Conservation (phyloP, 2,329 filamentous ascomycete species). For the Sporothrix brunneoviolacea region DNA sequence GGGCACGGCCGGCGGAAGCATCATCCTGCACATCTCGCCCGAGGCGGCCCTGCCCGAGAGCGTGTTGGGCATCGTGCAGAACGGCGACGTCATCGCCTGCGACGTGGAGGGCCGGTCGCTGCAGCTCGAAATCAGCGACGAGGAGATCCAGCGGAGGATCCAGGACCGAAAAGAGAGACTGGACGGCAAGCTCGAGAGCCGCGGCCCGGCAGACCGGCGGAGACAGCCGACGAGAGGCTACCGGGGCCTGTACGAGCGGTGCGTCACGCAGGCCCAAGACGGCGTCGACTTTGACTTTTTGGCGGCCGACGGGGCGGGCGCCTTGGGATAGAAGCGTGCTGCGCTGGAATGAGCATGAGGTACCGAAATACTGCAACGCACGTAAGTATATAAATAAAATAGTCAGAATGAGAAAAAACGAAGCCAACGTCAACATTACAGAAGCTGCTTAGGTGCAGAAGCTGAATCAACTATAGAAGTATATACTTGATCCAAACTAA, state of each 20-base stretch:
- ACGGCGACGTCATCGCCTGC: constrained; percentile 74
- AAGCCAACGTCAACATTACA: too few relatives aligned
- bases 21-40: constrained; percentile 80
- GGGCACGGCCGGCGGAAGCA: constrained; percentile 82
- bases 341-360: too few relatives aligned
- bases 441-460: too few relatives aligned
- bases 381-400: background rate
- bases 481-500: too few relatives aligned
- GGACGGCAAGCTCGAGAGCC: constrained; percentile 12
- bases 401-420: too few relatives aligned
- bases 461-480: too few relatives aligned
- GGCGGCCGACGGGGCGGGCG: constrained; percentile 34
- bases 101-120: constrained; percentile 62
- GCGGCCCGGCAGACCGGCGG: constrained; percentile 2
- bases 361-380: background rate
- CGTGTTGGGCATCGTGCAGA: constrained; percentile 67
- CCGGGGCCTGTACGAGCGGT: constrained; percentile 50
- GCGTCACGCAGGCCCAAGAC: constrained; percentile 52
- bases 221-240: constrained; percentile 37
- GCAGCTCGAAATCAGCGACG: constrained; percentile 54
- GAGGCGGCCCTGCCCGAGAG: constrained; percentile 73
- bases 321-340: too few relatives aligned
- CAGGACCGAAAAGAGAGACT: constrained; percentile 26
- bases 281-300: constrained; percentile 59
- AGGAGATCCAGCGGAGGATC: constrained; percentile 58